Evolutionary conservation across 768 basidiomycete species (phyloP), one percentile per base, ranked within the genome.

Genomic region (Boletus tylopilopsis): DNA sequence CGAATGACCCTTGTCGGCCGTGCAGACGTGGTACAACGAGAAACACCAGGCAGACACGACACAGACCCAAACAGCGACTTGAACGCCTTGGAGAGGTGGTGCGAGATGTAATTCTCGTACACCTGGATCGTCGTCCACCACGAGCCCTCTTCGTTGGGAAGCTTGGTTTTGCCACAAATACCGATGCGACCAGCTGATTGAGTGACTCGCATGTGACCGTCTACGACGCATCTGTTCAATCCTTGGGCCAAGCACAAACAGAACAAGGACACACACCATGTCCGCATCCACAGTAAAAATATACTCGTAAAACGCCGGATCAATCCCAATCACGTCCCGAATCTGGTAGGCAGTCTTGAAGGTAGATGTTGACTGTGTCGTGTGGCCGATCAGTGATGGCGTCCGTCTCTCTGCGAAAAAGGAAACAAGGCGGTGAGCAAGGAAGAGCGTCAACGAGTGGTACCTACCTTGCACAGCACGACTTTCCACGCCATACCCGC

Each of bases 41-140:
- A 96, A 97, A 80, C 94, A 97, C 94, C 94, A 0, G 94, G 94
- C 47, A 96, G 71, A 83, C 94, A 95, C 40, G 93, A 92, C 41
- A 96, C 93, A 2, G 92, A 94, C 24, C 93, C 93, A 63, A 95
- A 95, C 43, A 95, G 74, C 49, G 82, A 85, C 69, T 96, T 93
- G 73, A 96, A 96, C 0, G 94, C 86, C 72, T 97, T 95, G 60
- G 90, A 87, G 36, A 96, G 72, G 66, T 98, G 91, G 62, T 94
- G 92, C 0, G 90, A 94, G 64, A 94, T 87, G 73, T 93, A 95
- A 72, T 94, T 95, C 59, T 94, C 90, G 73, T 95, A 94, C n/a
- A 77, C 80, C 72, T 86, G 85, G 50, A 85, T 85, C 83, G 86
- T 86, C 10, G 86, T 87, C 73, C 86, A 87, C 76, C 85, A 82